Conservation (phyloP, 495 filamentous ascomycete species). For the Cenococcum geophilum region DNA sequence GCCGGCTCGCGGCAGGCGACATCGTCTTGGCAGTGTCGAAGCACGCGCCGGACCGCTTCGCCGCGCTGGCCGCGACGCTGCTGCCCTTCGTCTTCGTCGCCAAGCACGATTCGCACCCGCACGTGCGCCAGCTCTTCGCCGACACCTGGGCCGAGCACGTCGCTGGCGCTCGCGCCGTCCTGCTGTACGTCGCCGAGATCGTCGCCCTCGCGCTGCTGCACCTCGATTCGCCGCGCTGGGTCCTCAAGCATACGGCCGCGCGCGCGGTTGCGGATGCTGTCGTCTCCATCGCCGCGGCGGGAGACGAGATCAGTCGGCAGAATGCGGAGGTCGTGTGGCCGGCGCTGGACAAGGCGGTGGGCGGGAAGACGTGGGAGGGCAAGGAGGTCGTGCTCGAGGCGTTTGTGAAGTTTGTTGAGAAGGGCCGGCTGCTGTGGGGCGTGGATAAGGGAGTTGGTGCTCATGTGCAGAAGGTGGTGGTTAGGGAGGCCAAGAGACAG, state of each 20-base stretch:
- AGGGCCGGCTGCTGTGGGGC: constrained; percentile 54
- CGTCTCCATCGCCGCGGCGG: constrained; percentile 18
- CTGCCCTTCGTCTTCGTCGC: constrained; percentile 84
- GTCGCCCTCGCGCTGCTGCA: constrained; percentile 57
- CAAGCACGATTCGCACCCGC: constrained; percentile 75
- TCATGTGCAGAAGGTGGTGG: constrained; percentile 49
- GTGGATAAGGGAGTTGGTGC: constrained; percentile 44
- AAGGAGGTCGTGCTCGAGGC: constrained; percentile 86
- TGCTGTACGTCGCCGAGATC: constrained; percentile 80
- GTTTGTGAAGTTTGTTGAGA: constrained; percentile 69
- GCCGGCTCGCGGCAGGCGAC: constrained; percentile 70
- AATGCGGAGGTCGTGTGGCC: constrained; percentile 71
- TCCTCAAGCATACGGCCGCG: constrained; percentile 80
- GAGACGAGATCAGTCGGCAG: constrained; percentile 45
- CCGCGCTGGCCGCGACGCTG: constrained; percentile 61
- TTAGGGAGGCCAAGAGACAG: constrained; percentile 75
- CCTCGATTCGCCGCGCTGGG: constrained; percentile 75
- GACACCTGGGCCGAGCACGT: constrained; percentile 88
- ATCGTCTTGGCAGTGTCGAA: constrained; percentile 74
- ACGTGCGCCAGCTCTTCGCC: constrained; percentile 65
- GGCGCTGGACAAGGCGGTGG: constrained; percentile 67
- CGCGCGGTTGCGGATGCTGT: constrained; percentile 71
- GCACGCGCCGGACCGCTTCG: constrained; percentile 78
- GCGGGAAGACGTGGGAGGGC: constrained; percentile 85
- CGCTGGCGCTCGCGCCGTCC: constrained; percentile 71